Evolutionary conservation across 2,329 filamentous ascomycete species (phyloP), one percentile per base, ranked within the genome.

Genomic region (Penicillium sp.): DNA sequence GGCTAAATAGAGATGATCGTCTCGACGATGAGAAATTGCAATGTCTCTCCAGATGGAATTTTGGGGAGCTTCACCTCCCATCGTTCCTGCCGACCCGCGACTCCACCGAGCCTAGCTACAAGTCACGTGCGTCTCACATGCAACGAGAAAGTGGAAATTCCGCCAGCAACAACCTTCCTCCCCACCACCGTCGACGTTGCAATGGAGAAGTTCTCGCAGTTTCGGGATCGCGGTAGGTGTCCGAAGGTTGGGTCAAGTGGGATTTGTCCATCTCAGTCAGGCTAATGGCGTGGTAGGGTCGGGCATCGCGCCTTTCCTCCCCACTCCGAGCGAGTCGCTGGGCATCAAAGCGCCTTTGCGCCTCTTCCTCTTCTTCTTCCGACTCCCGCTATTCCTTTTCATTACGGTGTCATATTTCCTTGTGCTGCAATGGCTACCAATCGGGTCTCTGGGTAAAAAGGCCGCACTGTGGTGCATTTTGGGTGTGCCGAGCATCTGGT

Each of bases 181-280:
- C 13, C 38, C 29, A 25, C 29, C 29, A 37, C 43, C 29, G 48
- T 27, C 25, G 29, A 26, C 33, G 44, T 40, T 28, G 38, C 38
- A 46, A 96, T 96, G 90, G 90, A 96, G 76, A 95, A 94, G 69
- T 96, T 88, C 69, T 91, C 88, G 48, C 89, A 95, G 68, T 96
- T 88, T 65, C 84, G 90, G 61, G 90, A 96, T 71, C 83, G 86
- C 82, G 90, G 90, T 88, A 75, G 39, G 53, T 41, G 88, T 32
- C 29, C 8, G 74, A 39, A 49, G 34, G 12, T 13, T 18, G 28
- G 26, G 27, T 11, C 9, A 33, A 9, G 29, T 32, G 28, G 33
- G 9, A 11, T 29, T 18, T 6, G 8, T 28, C 4, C 24, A 11
- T n/a, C 18, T 5, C 6, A 6, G 26, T 52, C 40, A 43, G 26